A percentile compares a stretch with the other conserved stretches of the same genome.
phyloP scores from a whole-genome alignment of 495 filamentous ascomycete species.

The Cercophora samala region DNA sequence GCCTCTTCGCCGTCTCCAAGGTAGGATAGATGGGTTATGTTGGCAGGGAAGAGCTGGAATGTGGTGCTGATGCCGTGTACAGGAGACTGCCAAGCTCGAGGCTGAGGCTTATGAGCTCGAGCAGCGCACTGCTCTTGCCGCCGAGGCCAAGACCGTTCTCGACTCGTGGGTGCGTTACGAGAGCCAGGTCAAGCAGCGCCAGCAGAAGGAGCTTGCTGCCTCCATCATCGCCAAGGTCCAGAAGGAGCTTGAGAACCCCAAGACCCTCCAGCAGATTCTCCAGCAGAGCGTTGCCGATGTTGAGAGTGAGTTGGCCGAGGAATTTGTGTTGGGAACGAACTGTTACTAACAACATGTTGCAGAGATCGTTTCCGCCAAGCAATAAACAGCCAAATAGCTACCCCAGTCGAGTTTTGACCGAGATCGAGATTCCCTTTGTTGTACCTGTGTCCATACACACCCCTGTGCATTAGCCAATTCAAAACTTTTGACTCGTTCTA shows the following conservation, averaged over 20 bases:
- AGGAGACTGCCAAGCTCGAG: conserved; percentile 97
- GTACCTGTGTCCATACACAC: conserved; percentile 43
- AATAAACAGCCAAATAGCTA: conserved; percentile 41
- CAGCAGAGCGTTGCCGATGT: conserved; percentile 92
- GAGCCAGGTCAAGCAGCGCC: conserved; percentile 94
- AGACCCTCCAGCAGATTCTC: conserved; percentile 88
- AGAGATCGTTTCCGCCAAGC: conserved; percentile 55
- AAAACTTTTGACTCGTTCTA: conserved; percentile 21
- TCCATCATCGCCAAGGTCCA: conserved; percentile 90
- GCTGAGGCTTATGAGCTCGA: conserved; percentile 94
- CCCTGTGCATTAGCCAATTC: conserved; percentile 47
- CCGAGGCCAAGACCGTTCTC: conserved; percentile 90
- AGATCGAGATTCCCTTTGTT: conserved; percentile 48
- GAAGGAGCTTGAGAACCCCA: conserved; percentile 98
- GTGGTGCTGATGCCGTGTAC: conserved; percentile 22
- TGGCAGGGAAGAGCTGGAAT: not conserved
- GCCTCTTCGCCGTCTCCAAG: conserved; percentile 97
- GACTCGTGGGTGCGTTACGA: conserved; percentile 99
- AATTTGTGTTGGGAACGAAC: not conserved
- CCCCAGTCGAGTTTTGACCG: conserved; percentile 34
- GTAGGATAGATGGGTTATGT: conserved; percentile 42
- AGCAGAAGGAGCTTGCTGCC: conserved; percentile 94
- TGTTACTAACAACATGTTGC: conserved; percentile 27
- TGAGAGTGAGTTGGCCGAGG: conserved; percentile 70
- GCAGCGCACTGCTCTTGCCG: conserved; percentile 83